Evolutionary conservation across 2,329 filamentous ascomycete species (phyloP), one percentile per base, ranked within the genome.

Genomic region (Huntiella omanensis): DNA sequence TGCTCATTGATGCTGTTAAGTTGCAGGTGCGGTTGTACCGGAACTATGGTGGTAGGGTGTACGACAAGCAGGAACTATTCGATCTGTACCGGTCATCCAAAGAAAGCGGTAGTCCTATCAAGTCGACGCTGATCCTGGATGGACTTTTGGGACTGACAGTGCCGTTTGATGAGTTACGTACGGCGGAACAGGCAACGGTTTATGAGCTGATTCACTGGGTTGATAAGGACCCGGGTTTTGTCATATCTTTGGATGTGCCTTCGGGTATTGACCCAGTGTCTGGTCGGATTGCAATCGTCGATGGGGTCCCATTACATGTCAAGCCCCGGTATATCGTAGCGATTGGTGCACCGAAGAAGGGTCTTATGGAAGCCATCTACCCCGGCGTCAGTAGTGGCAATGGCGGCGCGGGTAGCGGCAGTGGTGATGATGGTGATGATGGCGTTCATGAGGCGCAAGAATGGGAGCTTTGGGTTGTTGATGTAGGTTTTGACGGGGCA

Each of bases 201-300:
- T 87, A 92, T 56, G 82, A 92, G 57, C 74, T 95, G 56, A 91
- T 95, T 56, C 81, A 86, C 52, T 96, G 87, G 86, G 81, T 85
- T 2, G 96, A 95, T 58, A 80, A 86, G 52, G 83, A 80, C 57
- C 83, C 86, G 52, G 78, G 85, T 0, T 77, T 80, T 49, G 80
- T 91, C 3, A 65, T 98, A 15, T 83, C 86, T 0, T 75, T 98
- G n/a, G 88, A 94, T 58, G 76, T 92, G 4, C 91, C 91, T 1
- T 88, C 83, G 0, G 91, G 91, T 4, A 76, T 94, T 43, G 85
- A 88, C 52, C 84, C 83, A 2, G 76, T 77, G 0, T 79, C 77
- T 35, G 85, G 85, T 55, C 72, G 71, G 57, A 69, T 73, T 12
- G 71, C 68, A 48, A 64, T 73, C 43, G 72, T 75, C 37, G 86